Evolutionary conservation across 208 protist genomes (phyloP).

Genomic region (Giardia muris): DNA sequence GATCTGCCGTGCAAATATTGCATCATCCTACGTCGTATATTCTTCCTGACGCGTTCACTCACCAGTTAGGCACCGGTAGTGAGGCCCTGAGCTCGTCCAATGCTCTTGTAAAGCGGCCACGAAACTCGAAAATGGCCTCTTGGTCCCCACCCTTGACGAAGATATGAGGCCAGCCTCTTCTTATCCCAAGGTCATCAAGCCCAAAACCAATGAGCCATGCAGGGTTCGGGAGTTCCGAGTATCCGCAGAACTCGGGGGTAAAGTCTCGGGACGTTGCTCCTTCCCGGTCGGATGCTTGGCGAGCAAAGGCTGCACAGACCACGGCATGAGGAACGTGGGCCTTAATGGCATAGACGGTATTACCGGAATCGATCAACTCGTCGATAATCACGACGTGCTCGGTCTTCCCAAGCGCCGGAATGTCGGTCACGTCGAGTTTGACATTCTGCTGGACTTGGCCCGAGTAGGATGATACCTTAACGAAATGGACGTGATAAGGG

Average conservation of each 20-base stretch:
- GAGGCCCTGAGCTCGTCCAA: not conserved
- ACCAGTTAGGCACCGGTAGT: not conserved
- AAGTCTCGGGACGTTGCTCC: not conserved
- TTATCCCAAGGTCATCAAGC: not conserved
- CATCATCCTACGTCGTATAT: not conserved
- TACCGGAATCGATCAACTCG: not conserved
- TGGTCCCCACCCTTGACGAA: not conserved
- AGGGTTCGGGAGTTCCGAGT: not conserved
- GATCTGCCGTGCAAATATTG: not conserved
- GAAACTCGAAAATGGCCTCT: not conserved
- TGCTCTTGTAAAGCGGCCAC: not conserved
- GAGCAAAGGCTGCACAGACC: not conserved
- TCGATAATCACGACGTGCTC: not conserved
- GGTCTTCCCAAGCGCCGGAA: not conserved
- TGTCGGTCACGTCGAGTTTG: not conserved
- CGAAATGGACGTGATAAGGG: not conserved
- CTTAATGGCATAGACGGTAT: not conserved
- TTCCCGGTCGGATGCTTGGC: not conserved
- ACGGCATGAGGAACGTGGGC: not conserved
- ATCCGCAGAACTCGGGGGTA: not conserved
- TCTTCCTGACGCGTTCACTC: not conserved
- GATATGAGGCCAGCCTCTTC: not conserved
- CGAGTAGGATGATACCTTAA: constrained; percentile 15
- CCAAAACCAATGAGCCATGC: constrained; percentile 17
- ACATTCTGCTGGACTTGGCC: not conserved